Evolutionary conservation across 306 rosid species (phyloP), one percentile per base, ranked within the genome.

Genomic region (Dicorynia guianensis): DNA sequence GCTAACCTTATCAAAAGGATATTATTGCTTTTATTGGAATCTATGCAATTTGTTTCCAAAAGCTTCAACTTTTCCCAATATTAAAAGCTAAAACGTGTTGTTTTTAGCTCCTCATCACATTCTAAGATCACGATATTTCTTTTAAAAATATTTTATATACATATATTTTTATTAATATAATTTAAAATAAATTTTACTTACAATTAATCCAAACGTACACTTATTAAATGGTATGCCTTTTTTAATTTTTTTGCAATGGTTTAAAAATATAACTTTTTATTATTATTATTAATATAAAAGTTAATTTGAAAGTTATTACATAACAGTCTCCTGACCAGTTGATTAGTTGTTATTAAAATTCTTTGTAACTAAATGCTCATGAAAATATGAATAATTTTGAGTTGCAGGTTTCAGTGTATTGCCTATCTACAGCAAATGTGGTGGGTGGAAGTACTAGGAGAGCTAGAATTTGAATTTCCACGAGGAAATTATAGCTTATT

Each of bases 381-480:
- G 1, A 25, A 25, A 25, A 25, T 25, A 25, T 25, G 30, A 25
- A 5, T 20, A 40, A 7, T 53, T 30, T 49, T 44, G 20, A 25
- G 0, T 7, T 67, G 61, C 83, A 94, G 98, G 81, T 94, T 88
- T 64, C 71, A 80, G 15, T 80, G 83, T 35, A 87, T 94, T 65
- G 96, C 97, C 17, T 94, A 91, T 61, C 94, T 94, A 43, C 90
- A 84, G 59, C 96, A 90, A 68, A 88, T 94, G 49, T 94, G 98
- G 97, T 94, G 97, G 98, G 87, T 94, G 35, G 97, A 94, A 82
- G 87, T 85, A 15, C 2, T 62, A 6, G 98, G 98, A 36, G 97
- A 91, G 36, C 4, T 94, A 46, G 91, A 90, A 11, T 90, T 94
- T 15, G 98, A 90, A 69, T 86, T 94, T 43, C 93, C 94, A 17